Base-by-base conservation (phyloP, 1,284 basidiomycete genomes). In the Trametes versicolor region DNA sequence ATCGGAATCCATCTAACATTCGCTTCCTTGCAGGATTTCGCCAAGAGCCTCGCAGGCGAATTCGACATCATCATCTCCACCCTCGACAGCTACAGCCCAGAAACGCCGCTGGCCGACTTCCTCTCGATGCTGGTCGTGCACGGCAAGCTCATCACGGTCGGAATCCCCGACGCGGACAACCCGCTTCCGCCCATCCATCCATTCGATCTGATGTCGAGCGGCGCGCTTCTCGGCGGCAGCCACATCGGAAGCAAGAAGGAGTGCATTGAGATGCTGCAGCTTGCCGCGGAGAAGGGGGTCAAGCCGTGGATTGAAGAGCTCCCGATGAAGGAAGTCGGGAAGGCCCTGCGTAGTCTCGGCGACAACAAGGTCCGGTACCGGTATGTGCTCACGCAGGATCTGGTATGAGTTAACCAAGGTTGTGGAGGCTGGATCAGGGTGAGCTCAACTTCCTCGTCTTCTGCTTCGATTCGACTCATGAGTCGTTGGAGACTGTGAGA, bases 201-300 rank as follows among this genome's bases (percentile, higher is more conserved):
- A 2, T 76, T 78, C 68, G 72, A 80, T 63, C 76, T 84, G 27
- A 77, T 77, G 9, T 52, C 83, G 27, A 79, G 79, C 66, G 78
- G 80, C 68, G 75, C 80, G 71, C 72, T 72, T 57, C 60, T 78
- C 48, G 81, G 82, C 29, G 83, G 81, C 25, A 80, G 77, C 49
- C 81, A 86, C 75, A 87, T 92, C 58, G 90, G 89, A 37, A 87
- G 80, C 76, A 89, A 88, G 79, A 82, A 82, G 66, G 89, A 92
- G 73, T 85, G 81, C 23, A 71, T 85, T 21, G 80, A 81, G 62
- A 91, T 90, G 89, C 78, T 89, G 47, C 72, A 86, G 65, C 79
- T 90, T 17, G 87, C 86, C 6, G 82, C 81, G 7, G 78, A 87
- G 70, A 86, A 89, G 75, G 76, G 78, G 17, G 77, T 87, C 71